Percentiles rank a stretch among this genome's conserved stretches.
Conservation (phyloP, 148 eudicot genomes). For the Camellia granthamiana region DNA sequence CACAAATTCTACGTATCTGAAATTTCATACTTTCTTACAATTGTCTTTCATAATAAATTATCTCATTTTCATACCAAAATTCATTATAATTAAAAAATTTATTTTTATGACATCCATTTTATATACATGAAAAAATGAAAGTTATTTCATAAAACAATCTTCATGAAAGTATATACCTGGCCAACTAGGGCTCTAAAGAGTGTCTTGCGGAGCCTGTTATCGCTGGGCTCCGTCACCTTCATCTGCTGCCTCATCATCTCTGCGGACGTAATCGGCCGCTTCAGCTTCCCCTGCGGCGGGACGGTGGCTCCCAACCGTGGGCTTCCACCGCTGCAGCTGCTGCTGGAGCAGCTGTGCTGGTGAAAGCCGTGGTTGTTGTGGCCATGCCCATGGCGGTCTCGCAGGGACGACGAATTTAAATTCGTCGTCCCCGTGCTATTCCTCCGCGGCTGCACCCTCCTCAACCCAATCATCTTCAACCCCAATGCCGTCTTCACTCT, state of each 20-base stretch:
- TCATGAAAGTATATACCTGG: constrained; percentile 48
- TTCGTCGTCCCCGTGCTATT: constrained; percentile 10
- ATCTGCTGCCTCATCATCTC: constrained; percentile 97
- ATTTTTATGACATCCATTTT: too few species aligned
- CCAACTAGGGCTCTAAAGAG: constrained; percentile 96
- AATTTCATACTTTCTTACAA: too few species aligned
- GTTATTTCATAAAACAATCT: too few species aligned
- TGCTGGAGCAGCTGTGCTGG: too few species aligned
- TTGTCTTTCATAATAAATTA: too few species aligned
- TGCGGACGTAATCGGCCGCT: constrained; percentile 75
- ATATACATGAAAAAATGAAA: too few species aligned
- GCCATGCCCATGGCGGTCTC: not conserved
- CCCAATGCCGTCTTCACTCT: constrained; percentile 74
- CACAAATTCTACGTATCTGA: too few species aligned
- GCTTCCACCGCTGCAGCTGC: too few species aligned
- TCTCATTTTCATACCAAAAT: too few species aligned
- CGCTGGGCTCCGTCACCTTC: constrained; percentile 90
- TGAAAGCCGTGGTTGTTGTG: too few species aligned
- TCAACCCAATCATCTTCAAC: constrained; percentile 40
- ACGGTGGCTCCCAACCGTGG: constrained; percentile 29
- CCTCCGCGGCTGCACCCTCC: constrained; percentile 47
- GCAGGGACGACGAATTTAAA: constrained; percentile 32
- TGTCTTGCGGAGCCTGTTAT: constrained; percentile 80
- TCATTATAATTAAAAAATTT: too few species aligned
- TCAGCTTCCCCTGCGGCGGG: constrained; percentile 24